A percentile compares a stretch with the other conserved stretches of the same genome.
phyloP scores from a whole-genome alignment of 495 filamentous ascomycete genomes.

The Aspergillus biplanus region DNA sequence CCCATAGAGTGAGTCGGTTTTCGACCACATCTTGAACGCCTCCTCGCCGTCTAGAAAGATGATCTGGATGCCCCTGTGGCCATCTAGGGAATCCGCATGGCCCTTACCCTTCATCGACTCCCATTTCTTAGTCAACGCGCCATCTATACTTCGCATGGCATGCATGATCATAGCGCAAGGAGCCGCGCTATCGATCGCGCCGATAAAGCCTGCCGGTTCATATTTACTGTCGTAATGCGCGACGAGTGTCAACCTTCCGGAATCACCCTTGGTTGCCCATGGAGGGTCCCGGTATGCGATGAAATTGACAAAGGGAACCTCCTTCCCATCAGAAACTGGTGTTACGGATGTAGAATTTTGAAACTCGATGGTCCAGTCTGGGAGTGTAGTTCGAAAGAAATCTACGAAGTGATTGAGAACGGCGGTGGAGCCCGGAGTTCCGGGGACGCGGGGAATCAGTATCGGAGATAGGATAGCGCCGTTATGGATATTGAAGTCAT shows the following conservation, averaged over 20 bases:
- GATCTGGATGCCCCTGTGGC: slow-evolving; percentile 84
- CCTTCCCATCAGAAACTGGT: slow-evolving; percentile 65
- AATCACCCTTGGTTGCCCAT: slow-evolving; percentile 70
- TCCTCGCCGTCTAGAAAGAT: slow-evolving; percentile 94
- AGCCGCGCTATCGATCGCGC: slow-evolving; percentile 89
- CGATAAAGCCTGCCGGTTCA: slow-evolving; percentile 84
- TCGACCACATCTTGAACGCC: slow-evolving; percentile 80
- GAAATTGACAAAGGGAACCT: slow-evolving; percentile 84
- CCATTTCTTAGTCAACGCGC: slow-evolving; percentile 80
- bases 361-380: slow-evolving; percentile 76
- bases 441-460: slow-evolving; percentile 86
- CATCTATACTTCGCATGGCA: slow-evolving; percentile 77
- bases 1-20: slow-evolving; percentile 83
- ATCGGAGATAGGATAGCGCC: slow-evolving; percentile 85
- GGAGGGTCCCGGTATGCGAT: slow-evolving; percentile 91
- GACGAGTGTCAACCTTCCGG: slow-evolving; percentile 80
- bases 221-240: slow-evolving; percentile 94
- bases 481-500: slow-evolving; percentile 79
- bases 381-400: slow-evolving; percentile 75
- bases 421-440: slow-evolving; percentile 71
- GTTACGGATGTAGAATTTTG: slow-evolving; percentile 88
- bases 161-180: slow-evolving; percentile 94
- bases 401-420: slow-evolving; percentile 81
- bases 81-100: slow-evolving; percentile 56
- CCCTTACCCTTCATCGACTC: slow-evolving; percentile 65